phyloP scores from a whole-genome alignment of 129 eudicot species.

The Tagetes erecta region DNA sequence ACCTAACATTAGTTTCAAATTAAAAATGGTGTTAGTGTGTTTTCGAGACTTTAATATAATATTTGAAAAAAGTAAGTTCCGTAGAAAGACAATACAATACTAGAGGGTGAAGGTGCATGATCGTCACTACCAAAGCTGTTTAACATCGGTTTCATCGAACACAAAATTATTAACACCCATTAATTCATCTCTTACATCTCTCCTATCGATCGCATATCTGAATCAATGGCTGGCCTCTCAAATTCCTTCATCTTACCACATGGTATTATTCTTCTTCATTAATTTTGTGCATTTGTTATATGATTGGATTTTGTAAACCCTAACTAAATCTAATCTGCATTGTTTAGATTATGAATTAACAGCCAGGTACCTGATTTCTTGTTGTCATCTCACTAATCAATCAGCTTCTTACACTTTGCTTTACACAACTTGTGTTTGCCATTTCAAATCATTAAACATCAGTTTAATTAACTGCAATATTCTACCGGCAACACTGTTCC shows the following conservation, averaged over 20 bases:
- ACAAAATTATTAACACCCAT: background rate
- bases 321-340: background rate
- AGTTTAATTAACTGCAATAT: background rate
- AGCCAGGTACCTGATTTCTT: background rate
- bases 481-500: too few species aligned
- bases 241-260: slow-evolving; percentile 46
- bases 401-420: background rate
- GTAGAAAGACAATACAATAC: background rate
- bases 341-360: background rate
- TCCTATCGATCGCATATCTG: slow-evolving; percentile 16
- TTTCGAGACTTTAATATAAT: too few species aligned
- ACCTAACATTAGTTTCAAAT: too few species aligned
- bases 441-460: background rate
- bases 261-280: slow-evolving; percentile 27
- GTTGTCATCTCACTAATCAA: background rate
- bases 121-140: slow-evolving; percentile 29
- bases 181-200: too few species aligned
- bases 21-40: too few species aligned
- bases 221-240: slow-evolving; percentile 48
- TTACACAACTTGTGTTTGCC: background rate
- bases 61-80: background rate
- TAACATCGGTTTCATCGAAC: slow-evolving; percentile 40
- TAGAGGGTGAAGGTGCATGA: background rate
- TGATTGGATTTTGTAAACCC: slow-evolving; percentile 23
- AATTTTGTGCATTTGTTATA: slow-evolving; percentile 12